These are phyloP conservation scores for Amoeboaphelidium protococcarum DNA, from an alignment of 371 early-diverging fungal genomes.

Conservation along the genomic window DNA sequence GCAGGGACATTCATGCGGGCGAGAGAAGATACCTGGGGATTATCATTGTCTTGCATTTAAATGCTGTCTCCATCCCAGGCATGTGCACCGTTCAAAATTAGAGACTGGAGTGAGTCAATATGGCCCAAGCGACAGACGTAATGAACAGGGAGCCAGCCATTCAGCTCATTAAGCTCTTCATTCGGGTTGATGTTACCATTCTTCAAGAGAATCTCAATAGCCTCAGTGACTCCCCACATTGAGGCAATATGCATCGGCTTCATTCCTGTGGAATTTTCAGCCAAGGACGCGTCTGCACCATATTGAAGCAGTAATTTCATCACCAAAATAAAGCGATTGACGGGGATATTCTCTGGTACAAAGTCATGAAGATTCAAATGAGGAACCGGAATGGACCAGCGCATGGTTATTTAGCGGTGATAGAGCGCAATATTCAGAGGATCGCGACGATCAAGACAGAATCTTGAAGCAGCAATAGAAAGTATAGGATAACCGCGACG, in stretches of 20 bases:
- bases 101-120: too few species aligned
- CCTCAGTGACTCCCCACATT: background rate
- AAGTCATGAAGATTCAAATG: background rate
- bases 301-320: background rate
- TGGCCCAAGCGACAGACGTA: too few species aligned
- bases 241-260: background rate
- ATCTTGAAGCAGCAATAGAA: background rate
- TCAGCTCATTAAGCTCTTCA: background rate
- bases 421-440: background rate
- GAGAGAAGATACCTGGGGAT: too few species aligned
- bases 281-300: background rate
- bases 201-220: constrained; percentile 1
- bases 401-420: background rate
- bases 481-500: background rate
- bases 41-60: too few species aligned
- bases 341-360: too few species aligned
- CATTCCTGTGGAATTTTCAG: background rate
- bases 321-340: too few species aligned
- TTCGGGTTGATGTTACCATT: background rate
- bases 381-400: too few species aligned
- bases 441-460: background rate
- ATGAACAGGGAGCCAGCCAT: background rate
- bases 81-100: too few species aligned
- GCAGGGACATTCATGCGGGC: too few species aligned
- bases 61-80: too few species aligned